phyloP scores from a whole-genome alignment of 1,284 basidiomycete species.

The Tilletia walkeri region DNA sequence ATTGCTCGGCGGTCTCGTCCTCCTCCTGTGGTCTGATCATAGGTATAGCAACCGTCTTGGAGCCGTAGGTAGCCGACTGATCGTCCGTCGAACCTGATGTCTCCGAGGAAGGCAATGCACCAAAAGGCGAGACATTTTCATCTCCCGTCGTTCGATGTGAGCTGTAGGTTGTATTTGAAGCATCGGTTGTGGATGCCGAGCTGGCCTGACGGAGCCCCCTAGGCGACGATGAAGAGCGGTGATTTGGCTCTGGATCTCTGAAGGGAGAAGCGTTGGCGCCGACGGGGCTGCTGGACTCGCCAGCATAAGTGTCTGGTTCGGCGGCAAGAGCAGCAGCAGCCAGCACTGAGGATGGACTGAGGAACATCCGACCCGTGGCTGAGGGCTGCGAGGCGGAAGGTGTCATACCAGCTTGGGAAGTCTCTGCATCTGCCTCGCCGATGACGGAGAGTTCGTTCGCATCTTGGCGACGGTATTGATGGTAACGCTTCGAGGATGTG shows the following conservation, averaged over 20 bases:
- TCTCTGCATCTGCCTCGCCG: slow-evolving; percentile 6
- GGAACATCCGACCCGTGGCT: not conserved
- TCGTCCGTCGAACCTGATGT: not conserved
- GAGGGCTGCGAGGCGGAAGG: not conserved
- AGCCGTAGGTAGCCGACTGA: too few species aligned
- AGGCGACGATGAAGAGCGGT: too few species aligned
- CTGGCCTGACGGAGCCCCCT: not conserved
- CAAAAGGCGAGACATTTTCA: not conserved
- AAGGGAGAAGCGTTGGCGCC: too few species aligned
- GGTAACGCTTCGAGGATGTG: not conserved
- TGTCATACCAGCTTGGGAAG: not conserved
- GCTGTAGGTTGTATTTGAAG: not conserved
- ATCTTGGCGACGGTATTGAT: slow-evolving; percentile 1
- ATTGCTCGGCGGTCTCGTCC: too few species aligned
- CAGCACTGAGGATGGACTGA: slow-evolving; percentile 1
- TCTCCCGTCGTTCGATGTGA: not conserved
- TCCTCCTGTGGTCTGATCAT: too few species aligned
- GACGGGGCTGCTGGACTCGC: not conserved
- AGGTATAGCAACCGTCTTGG: too few species aligned
- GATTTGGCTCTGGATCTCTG: too few species aligned
- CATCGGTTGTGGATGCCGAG: not conserved
- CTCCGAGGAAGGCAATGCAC: not conserved
- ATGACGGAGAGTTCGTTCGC: slow-evolving; percentile 6
- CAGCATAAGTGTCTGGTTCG: not conserved
- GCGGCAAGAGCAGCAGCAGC: not conserved